Evolutionary conservation across 2,329 filamentous ascomycete species (phyloP).

Genomic region (Pseudogymnoascus pannorum): DNA sequence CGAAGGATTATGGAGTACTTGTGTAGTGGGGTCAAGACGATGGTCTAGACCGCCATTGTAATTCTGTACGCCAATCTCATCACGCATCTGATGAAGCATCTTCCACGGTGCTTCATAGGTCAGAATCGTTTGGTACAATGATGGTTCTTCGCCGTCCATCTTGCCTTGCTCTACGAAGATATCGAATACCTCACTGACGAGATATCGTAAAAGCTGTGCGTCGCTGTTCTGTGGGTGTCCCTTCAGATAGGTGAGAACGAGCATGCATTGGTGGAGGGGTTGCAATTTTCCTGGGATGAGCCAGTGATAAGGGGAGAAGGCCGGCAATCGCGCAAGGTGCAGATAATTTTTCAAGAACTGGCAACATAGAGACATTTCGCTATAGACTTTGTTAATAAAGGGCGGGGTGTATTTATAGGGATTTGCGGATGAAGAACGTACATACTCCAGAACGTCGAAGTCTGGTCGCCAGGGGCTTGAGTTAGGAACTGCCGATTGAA

Average conservation of each 20-base stretch:
- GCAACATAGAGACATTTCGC: background rate
- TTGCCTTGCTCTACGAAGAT: background rate
- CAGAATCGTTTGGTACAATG: background rate
- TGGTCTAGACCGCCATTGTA: background rate
- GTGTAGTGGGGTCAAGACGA: background rate
- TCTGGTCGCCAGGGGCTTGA: background rate
- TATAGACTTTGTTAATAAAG: background rate
- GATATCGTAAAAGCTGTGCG: background rate
- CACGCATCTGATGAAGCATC: background rate
- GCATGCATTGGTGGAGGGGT: background rate
- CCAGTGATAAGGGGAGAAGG: background rate
- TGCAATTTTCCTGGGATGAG: background rate
- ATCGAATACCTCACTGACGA: background rate
- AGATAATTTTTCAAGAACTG: background rate
- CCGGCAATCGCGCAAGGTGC: background rate
- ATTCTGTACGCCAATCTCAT: background rate
- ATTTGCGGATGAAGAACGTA: background rate
- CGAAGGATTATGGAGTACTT: background rate
- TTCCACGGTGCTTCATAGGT: background rate
- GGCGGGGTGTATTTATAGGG: background rate
- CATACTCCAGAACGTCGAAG: background rate
- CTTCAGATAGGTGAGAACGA: background rate
- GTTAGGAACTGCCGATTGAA: background rate
- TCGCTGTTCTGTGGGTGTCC: background rate
- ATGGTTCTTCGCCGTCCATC: background rate